These are phyloP conservation scores for Pichia cactophila DNA, from an alignment of 1,139 yeast species.

Conservation along the genomic window DNA sequence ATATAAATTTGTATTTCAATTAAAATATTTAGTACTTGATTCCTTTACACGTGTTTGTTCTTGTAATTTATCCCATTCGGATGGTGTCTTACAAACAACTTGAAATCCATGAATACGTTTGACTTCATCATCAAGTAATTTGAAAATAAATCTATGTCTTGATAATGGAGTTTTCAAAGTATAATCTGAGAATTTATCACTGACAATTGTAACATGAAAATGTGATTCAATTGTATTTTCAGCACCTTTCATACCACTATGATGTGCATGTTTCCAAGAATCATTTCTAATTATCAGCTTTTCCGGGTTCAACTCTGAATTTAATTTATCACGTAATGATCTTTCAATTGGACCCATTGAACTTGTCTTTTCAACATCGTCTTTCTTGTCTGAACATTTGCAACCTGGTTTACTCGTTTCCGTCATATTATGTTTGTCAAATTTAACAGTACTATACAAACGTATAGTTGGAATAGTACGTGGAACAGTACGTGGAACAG, in stretches of 20 bases:
- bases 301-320: conserved; percentile 41
- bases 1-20: background rate
- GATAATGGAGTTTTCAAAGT: conserved; percentile 42
- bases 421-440: background rate
- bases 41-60: background rate
- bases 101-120: conserved; percentile 73
- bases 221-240: conserved; percentile 77
- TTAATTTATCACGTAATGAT: conserved; percentile 41
- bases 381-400: conserved; percentile 11
- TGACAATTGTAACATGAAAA: conserved; percentile 64
- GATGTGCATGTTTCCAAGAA: conserved; percentile 84
- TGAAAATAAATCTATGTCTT: conserved; percentile 74
- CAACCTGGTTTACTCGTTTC: conserved; percentile 5
- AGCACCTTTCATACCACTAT: conserved; percentile 74
- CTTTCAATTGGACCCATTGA: conserved; percentile 34
- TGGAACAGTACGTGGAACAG: background rate
- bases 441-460: background rate
- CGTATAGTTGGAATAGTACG: background rate
- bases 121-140: conserved; percentile 55
- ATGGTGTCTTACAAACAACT: conserved; percentile 71
- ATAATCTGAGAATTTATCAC: conserved; percentile 61
- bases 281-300: conserved; percentile 63
- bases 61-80: conserved; percentile 38
- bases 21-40: conserved; percentile 3
- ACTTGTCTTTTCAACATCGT: background rate